These are phyloP conservation scores for Pseudophaeomoniella oleicola DNA, from an alignment of 2,329 filamentous ascomycete genomes.

Conservation along the genomic window DNA sequence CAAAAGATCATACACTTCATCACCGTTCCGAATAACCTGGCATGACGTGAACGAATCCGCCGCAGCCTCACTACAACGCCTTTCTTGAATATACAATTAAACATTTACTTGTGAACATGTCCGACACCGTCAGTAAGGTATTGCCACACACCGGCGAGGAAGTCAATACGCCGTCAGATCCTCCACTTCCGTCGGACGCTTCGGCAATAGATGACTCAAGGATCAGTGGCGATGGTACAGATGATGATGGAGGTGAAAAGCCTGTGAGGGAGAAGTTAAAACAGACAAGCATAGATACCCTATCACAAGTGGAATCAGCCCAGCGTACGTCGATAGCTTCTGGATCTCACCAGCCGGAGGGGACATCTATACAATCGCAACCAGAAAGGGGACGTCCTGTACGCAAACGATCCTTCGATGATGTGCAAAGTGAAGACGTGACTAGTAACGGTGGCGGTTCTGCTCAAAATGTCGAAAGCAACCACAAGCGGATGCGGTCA, in stretches of 20 bases:
- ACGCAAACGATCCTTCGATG: slow-evolving; percentile 28
- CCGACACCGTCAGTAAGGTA: too few relatives aligned
- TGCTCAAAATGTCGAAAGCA: slow-evolving; percentile 7
- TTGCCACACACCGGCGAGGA: too few relatives aligned
- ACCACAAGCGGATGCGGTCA: slow-evolving; percentile 19
- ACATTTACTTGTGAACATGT: too few relatives aligned
- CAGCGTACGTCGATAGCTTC: slow-evolving; percentile 2
- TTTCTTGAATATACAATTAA: too few relatives aligned
- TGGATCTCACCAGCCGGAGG: background rate
- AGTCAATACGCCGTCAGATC: too few relatives aligned
- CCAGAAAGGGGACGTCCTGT: slow-evolving; percentile 13
- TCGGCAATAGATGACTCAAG: too few relatives aligned
- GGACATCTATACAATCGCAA: background rate
- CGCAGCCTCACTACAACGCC: too few relatives aligned
- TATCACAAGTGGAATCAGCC: slow-evolving; percentile 9
- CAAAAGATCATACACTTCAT: too few relatives aligned
- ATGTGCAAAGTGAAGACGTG: slow-evolving; percentile 14
- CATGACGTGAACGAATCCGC: too few relatives aligned
- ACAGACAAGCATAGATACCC: slow-evolving; percentile 42
- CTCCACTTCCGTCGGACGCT: too few relatives aligned
- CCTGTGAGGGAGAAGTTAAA: slow-evolving; percentile 47
- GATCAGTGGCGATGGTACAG: background rate
- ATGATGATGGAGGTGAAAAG: slow-evolving; percentile 24
- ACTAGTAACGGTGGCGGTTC: slow-evolving; percentile 9
- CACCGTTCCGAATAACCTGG: too few relatives aligned